Percentiles rank a stretch among this genome's conserved stretches.
Evolutionary conservation across 2,329 filamentous ascomycete species (phyloP).

Genomic region (Paecilomyces fulvus): DNA sequence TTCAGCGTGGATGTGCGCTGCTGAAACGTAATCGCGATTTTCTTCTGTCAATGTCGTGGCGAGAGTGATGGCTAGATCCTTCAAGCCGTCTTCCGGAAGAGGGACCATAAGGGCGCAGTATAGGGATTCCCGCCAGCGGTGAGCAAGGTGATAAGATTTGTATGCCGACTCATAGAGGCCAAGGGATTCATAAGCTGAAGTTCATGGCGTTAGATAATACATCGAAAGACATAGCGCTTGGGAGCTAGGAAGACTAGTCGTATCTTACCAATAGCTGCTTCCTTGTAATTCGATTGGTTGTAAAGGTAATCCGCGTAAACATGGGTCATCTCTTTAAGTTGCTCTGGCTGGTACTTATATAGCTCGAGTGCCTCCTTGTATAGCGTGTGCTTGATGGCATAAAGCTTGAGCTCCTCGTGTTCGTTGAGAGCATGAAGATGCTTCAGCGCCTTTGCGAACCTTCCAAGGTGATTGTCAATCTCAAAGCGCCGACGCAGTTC

Average conservation of each 20-base stretch:
- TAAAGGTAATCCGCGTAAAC: constrained; percentile 75
- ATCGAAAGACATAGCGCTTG: not conserved
- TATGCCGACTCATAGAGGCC: constrained; percentile 65
- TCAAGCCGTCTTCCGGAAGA: constrained; percentile 52
- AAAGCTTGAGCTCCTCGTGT: constrained; percentile 70
- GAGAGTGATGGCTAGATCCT: constrained; percentile 62
- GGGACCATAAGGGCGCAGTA: constrained; percentile 65
- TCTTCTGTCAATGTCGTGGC: constrained; percentile 69
- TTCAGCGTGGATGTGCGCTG: constrained; percentile 71
- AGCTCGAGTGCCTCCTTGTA: constrained; percentile 70
- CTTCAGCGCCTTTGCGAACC: constrained; percentile 65
- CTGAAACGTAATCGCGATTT: constrained; percentile 71
- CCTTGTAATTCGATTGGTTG: constrained; percentile 65
- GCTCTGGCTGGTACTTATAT: constrained; percentile 70
- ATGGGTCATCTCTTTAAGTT: constrained; percentile 59
- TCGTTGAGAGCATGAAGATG: constrained; percentile 65
- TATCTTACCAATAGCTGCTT: constrained; percentile 61
- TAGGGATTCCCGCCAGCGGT: constrained; percentile 86
- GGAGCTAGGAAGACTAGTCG: not conserved
- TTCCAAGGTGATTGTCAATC: constrained; percentile 80
- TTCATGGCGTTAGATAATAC: constrained; percentile 3
- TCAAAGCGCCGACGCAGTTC: constrained; percentile 65
- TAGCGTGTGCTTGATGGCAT: constrained; percentile 69
- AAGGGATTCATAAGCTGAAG: constrained; percentile 71
- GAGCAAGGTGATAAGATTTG: constrained; percentile 73